Evolutionary conservation across 2,329 filamentous ascomycete species (phyloP), one percentile per base, ranked within the genome.

Genomic region (Delphinella strobiligena): DNA sequence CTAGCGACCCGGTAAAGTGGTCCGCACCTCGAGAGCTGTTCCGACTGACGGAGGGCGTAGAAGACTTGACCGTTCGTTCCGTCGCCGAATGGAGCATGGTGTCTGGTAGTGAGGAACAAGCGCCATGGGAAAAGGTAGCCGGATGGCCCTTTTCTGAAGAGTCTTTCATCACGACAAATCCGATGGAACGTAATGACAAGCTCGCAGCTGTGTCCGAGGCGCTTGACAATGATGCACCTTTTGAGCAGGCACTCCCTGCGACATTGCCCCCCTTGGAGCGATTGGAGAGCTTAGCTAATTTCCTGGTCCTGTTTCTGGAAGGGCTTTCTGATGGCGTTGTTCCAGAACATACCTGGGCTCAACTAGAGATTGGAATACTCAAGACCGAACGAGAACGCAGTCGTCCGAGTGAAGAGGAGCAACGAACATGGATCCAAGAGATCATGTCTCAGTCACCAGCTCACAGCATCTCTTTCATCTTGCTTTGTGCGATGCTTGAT

Each of bases 21-120:
- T 89, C 87, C 9, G 87, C 87, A 1, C 89, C 91, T 1, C 78
- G 83, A 45, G 89, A 95, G 59, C 69, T 96, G 7, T 93, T 94
- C 61, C 80, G 80, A 54, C 73, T 98, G 52, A 95, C 87, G 4
- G 85, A 94, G 57, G 75, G 79, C 9, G 71, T 94, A 58, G 73
- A 78, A 53, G 68, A 72, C 49, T 55, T 77, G 49, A 65, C 65
- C 19, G 71, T 75, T 48, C 67, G 74, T 24, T 68, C 72, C 9
- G 59, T 77, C 18, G 75, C 74, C 7, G 75, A 79, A 48, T 78
- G 73, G 73, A 68, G 66, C 34, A 80, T 78, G 75, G 70, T 64
- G 19, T 63, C 64, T 38, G 60, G 61, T 24, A 41, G 54, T 36
- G 29, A 38, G 36, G 46, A 49, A 39, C 40, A 29, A 40, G 64